Evolutionary conservation across 768 basidiomycete species (phyloP), one percentile per base, ranked within the genome.

Genomic region (Cystobasidium onofrii): DNA sequence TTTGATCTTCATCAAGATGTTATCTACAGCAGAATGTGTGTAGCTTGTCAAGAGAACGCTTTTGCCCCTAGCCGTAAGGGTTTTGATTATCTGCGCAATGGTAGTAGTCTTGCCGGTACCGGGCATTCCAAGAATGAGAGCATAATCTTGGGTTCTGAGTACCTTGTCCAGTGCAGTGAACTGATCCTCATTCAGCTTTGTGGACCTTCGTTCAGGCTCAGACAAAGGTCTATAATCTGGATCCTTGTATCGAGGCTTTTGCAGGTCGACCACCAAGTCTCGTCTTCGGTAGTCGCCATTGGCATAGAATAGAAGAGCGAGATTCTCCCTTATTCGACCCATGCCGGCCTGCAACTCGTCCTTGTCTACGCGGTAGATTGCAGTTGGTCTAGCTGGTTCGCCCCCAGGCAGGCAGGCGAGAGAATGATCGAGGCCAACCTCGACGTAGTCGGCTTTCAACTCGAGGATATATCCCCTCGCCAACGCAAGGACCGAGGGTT

Each of bases 61-160:
- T 84, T 96, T 94, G 7, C 91, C 91, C 82, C 87, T 83, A 44
- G 81, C 85, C 0, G 93, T 91, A 17, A 98, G 82, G 61, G 85
- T 85, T 77, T 86, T 85, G 79, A 98, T 93, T 61, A 96, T 85
- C 36, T 91, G 88, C 0, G 90, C 91, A 75, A 96, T 90, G 2
- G 96, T 90, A 0, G 92, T 95, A 52, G 95, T 96, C 82, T 99
- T 99, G 9, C 96, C 95, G 2, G 95, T 98, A 0, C 96, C 96
- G 9, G 96, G 96, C 96, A 98, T 97, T 18, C 96, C 96, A 7
- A 98, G 84, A 31, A 99, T 86, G 72, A 98, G 82, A 0, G 94
- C 89, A 79, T 97, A 99, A 80, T 99, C 93, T 73, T 86, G 83
- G 1, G 96, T 92, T 6, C 84, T 82, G 29, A 98, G 80, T 1